These are phyloP conservation scores for Rhizophagus sp. DNA, from an alignment of 192 early-diverging fungal genomes.

Conservation along the genomic window DNA sequence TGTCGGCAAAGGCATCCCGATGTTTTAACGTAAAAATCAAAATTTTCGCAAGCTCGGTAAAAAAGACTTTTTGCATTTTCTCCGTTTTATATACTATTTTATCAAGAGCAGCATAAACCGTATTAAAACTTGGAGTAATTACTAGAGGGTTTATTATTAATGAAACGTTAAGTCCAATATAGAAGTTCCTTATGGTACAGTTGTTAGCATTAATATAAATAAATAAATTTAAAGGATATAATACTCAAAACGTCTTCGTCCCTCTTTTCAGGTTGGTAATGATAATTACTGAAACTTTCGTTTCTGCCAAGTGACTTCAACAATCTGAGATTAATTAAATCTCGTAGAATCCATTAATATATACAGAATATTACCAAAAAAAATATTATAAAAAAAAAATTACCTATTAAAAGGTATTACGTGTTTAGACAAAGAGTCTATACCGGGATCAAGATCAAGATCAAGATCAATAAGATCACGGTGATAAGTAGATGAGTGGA, in stretches of 20 bases:
- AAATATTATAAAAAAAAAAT: not conserved
- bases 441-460: not conserved
- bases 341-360: not conserved
- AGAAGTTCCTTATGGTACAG: not conserved
- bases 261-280: not conserved
- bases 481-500: not conserved
- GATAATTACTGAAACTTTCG: not conserved
- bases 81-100: not conserved
- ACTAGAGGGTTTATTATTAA: conserved; percentile 11
- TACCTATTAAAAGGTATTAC: not conserved
- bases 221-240: conserved; percentile 1
- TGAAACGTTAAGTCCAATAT: not conserved
- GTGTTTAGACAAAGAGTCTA: not conserved
- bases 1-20: no score
- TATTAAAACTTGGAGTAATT: not conserved
- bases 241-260: not conserved
- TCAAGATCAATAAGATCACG: not conserved
- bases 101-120: conserved; percentile 14
- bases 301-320: not conserved
- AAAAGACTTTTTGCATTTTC: not conserved
- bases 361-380: not conserved
- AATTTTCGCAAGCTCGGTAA: not conserved
- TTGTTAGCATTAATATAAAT: not conserved
- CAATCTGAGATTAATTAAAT: not conserved
- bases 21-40: conserved; percentile 11